Evolutionary conservation across 768 basidiomycete genomes (phyloP).

Genomic region (Suillus placidus): DNA sequence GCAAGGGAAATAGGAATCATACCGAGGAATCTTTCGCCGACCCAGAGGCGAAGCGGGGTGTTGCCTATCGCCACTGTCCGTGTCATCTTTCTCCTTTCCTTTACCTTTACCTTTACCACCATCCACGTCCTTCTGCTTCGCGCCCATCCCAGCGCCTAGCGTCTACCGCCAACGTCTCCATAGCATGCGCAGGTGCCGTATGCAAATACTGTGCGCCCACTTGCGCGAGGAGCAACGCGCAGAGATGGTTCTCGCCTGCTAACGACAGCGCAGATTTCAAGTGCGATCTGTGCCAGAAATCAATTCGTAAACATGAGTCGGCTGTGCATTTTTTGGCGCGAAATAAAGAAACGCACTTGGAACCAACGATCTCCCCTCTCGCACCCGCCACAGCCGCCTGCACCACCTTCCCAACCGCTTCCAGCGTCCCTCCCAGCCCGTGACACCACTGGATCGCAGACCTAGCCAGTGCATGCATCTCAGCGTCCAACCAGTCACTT

Average conservation of each 20-base stretch:
- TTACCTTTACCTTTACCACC: conserved; percentile 14
- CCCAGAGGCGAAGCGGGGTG: conserved; percentile 68
- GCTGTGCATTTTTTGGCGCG: conserved; percentile 14
- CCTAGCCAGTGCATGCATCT: conserved; percentile 35
- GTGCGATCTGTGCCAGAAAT: conserved; percentile 35
- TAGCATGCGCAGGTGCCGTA: conserved; percentile 70
- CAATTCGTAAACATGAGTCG: conserved; percentile 21
- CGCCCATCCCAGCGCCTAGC: conserved; percentile 70
- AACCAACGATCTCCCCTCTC: conserved; percentile 53
- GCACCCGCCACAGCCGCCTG: conserved; percentile 43
- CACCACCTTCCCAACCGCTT: conserved; percentile 57
- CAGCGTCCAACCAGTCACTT: conserved; percentile 19
- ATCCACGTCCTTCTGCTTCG: conserved; percentile 26
- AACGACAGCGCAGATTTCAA: conserved; percentile 59
- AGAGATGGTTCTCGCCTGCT: conserved; percentile 72
- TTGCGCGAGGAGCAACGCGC: conserved; percentile 68
- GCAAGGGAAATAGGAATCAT: conserved; percentile 23
- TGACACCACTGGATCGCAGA: conserved; percentile 47
- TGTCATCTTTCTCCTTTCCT: background rate
- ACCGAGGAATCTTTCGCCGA: conserved; percentile 72
- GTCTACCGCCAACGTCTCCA: conserved; percentile 67
- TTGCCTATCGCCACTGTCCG: conserved; percentile 49
- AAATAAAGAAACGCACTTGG: conserved; percentile 53
- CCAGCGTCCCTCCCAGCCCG: conserved; percentile 54
- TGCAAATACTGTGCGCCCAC: conserved; percentile 72